These are phyloP conservation scores for Lantana camara DNA, from an alignment of 257 asterid species.

Conservation along the genomic window DNA sequence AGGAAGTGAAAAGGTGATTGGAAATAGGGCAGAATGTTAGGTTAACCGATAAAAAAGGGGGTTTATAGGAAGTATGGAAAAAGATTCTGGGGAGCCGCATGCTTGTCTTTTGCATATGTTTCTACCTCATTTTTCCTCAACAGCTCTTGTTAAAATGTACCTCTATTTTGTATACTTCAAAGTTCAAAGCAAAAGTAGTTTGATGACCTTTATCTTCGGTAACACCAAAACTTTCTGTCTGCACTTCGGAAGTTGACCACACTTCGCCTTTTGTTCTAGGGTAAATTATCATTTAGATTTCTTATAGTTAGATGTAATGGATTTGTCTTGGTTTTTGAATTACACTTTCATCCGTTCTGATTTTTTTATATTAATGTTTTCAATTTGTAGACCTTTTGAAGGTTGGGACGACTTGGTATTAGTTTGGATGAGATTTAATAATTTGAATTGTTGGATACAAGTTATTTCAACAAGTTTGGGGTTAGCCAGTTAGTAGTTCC, in stretches of 20 bases:
- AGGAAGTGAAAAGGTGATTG: background rate
- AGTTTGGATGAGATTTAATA: too few species aligned
- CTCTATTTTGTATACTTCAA: background rate
- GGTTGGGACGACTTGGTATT: too few species aligned
- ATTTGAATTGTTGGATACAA: too few species aligned
- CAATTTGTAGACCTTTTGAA: background rate
- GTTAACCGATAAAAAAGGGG: constrained; percentile 12
- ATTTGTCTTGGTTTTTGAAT: too few species aligned
- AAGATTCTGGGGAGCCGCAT: constrained; percentile 37
- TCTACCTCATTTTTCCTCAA: constrained; percentile 30
- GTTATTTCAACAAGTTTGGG: too few species aligned
- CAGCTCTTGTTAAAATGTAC: constrained; percentile 18
- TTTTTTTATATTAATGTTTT: too few species aligned
- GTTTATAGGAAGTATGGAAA: constrained; percentile 15
- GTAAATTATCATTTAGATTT: too few species aligned
- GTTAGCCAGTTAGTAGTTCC: too few species aligned
- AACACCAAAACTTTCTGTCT: constrained; percentile 17
- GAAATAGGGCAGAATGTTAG: constrained; percentile 39
- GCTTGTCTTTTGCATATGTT: constrained; percentile 37
- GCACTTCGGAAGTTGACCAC: constrained; percentile 30
- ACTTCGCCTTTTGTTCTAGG: constrained; percentile 19
- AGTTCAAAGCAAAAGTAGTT: background rate
- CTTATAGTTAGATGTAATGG: too few species aligned
- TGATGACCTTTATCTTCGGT: constrained; percentile 9
- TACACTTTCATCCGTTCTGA: too few species aligned